Evolutionary conservation across 2,329 filamentous ascomycete genomes (phyloP), one percentile per base, ranked within the genome.

Genomic region (Fusarium lyarnte): DNA sequence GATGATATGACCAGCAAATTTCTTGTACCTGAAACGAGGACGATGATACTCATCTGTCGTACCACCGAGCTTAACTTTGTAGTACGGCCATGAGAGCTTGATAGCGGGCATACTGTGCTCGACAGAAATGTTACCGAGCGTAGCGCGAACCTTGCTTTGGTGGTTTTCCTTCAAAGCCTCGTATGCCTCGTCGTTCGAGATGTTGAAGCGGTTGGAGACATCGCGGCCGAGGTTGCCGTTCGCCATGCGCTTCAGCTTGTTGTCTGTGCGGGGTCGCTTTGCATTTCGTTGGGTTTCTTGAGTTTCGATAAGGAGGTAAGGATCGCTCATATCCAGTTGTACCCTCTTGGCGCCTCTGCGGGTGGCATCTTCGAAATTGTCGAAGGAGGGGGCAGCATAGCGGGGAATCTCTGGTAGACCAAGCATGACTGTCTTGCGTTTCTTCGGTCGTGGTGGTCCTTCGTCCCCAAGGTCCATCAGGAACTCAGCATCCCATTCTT

Each of bases 101-200:
- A 95, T 86, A 16, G 96, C 96, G 21, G 96, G 95, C 86, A 97
- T 87, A 81, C 93, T 95, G 83, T 99, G 96, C 80, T 99, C 96
- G 45, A 99, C 91, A n/a, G 93, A 91, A 70, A 97, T 90, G 78
- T 95, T 95, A 49, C 94, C 94, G 68, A 99, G 89, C 3, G 94
- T 97, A 58, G 94, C 96, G 74, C 96, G 91, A 69, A 99, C 93
- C 82, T 97, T 98, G 86, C 94, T 94, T 83, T 97, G 94, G 78
- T 97, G 95, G 78, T 98, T 98, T 81, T 97, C 94, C 82, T 98
- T 98, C 47, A 99, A 88, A 67, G 94, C 90, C 78, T 98, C 95
- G 80, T 99, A 99, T 4, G 95, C 95, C 66, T 96, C 93, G 78
- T 99, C 96, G 72, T 98, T 98, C 35, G 95, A 97, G 65, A 97